Evolutionary conservation across 2,329 filamentous ascomycete species (phyloP), one percentile per base, ranked within the genome.

Genomic region (Aspergillus novoparasiticus): DNA sequence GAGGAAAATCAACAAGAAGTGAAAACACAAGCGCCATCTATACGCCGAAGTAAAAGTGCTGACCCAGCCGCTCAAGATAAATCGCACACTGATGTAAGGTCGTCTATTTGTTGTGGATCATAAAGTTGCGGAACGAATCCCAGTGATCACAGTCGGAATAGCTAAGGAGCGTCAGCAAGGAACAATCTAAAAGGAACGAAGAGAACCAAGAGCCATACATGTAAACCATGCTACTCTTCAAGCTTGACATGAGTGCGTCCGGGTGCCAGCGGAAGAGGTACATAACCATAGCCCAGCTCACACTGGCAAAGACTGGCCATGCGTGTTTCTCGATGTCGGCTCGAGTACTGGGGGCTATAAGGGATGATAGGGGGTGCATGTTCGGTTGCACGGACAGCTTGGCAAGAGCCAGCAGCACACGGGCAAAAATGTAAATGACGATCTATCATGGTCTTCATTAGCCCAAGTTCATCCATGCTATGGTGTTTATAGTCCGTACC

Each of bases 171-270:
- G 41, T 62, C 63, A 61, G 61, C 58, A 32, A 57, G 57, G 53
- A 46, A 30, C 14, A 51, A 14, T 43, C 2, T 16, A 5, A 21
- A n/a, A 21, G 23, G n/a, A 41, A 26, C 3, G 8, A 51, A 59
- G 6, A 60, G 50, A 43, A 84, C 2, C 21, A 21, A 19, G 32
- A 8, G 21, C 8, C 87, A 75, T 94, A 99, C 83, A 99, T 97
- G 75, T 99, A 99, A 71, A 88, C 92, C 95, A 99, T 99, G 82
- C 93, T 97, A 80, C 89, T 94, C 77, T 93, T 87, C 83, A 99
- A 81, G 78, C 94, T 97, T 64, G 89, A 88, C 84, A 97, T 95
- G 75, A 99, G 86, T 61, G 91, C 92, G 72, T 96, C 92, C 6
- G 95, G 93, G 81, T 98, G 89, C 86, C 91, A 92, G 72, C 91